Conservation (phyloP, 2,329 filamentous ascomycete genomes). For the Penicillium janthinellum region DNA sequence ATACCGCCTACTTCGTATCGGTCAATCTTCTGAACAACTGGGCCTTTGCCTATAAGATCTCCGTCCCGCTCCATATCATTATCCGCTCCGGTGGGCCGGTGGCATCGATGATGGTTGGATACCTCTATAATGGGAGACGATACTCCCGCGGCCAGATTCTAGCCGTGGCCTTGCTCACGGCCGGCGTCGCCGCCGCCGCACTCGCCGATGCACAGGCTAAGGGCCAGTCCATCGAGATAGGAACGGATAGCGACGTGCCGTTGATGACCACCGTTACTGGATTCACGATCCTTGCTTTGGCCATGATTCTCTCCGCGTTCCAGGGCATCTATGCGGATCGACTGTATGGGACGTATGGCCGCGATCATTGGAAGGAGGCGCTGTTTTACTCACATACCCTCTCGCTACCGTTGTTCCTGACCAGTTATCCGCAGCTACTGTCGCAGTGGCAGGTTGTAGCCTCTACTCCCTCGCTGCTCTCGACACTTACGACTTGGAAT, state of each 20-base stretch:
- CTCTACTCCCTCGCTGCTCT: conserved; percentile 37
- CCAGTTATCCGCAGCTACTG: conserved; percentile 38
- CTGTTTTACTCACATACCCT: conserved; percentile 81
- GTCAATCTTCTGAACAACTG: conserved; percentile 98
- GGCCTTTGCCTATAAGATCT: conserved; percentile 96
- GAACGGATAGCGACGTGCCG: conserved; percentile 39
- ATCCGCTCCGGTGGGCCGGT: conserved; percentile 93
- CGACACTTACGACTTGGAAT: conserved; percentile 7
- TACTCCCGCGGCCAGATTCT: conserved; percentile 79
- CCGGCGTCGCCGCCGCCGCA: conserved; percentile 84
- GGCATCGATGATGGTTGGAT: conserved; percentile 91
- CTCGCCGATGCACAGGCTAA: conserved; percentile 87
- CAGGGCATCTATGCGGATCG: conserved; percentile 96
- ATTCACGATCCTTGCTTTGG: conserved; percentile 78
- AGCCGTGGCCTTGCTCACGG: conserved; percentile 78
- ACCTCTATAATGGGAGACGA: conserved; percentile 73
- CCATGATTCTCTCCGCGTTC: conserved; percentile 85
- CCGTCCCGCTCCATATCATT: conserved; percentile 95
- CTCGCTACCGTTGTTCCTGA: conserved; percentile 49
- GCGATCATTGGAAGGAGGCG: conserved; percentile 86
- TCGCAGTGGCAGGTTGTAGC: conserved; percentile 40
- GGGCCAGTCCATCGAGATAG: conserved; percentile 48
- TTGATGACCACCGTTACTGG: conserved; percentile 58
- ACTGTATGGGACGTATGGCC: conserved; percentile 81
- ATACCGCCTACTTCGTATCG: conserved; percentile 85